Base-by-base conservation (phyloP, 2,329 filamentous ascomycete species). In the Fusarium transvaalense region DNA sequence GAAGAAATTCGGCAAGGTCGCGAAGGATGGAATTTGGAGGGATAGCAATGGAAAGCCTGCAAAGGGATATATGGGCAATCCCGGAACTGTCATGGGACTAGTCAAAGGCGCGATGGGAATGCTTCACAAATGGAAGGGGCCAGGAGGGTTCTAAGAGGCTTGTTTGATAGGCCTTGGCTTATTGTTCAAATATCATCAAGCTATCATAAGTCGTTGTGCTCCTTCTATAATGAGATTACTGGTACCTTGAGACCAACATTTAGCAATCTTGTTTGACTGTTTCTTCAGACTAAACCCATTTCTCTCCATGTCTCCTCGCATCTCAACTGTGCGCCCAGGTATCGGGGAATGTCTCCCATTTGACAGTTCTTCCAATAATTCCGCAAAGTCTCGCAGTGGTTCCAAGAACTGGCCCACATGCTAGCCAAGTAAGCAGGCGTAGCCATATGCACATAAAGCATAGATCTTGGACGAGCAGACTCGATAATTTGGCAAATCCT, bases 1-100 rank as follows among this genome's bases (percentile, higher is more conserved):
- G 0, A 82, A 81, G 27, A 68, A 77, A 4, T 91, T 87, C 74
- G 89, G 90, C 1, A 78, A 78, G 29, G 71, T 71, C 10, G 55
- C 65, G 0, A 35, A 55, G n/a, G 68, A 71, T 31, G 69, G 69
- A 2, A 61, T 71, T 2, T 71, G 69, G 69, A 67, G 69, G 39
- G 65, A 71, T 55, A 13, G 5, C 1, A 31, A 55, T 2, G 69
- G 69, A 1, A 67, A 60, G 1, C 59, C 69, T 3, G 68, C 54
- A 0, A 50, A 60, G 21, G 69, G 68, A 0, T 71, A 71, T 25
- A 67, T 64, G 68, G 69, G 69, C 2, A 54, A 71, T 42, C 69
- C 69, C 2, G 69, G 69, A 1, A 42, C 50, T 29, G 35, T 61
- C 1, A 64, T 56, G 32, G 62, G 62, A 0, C 23, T 69, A 2